A percentile compares a stretch with the other conserved stretches of the same genome.
Evolutionary conservation across 345 rosid species (phyloP).

Genomic region (Arabis hirsuta): DNA sequence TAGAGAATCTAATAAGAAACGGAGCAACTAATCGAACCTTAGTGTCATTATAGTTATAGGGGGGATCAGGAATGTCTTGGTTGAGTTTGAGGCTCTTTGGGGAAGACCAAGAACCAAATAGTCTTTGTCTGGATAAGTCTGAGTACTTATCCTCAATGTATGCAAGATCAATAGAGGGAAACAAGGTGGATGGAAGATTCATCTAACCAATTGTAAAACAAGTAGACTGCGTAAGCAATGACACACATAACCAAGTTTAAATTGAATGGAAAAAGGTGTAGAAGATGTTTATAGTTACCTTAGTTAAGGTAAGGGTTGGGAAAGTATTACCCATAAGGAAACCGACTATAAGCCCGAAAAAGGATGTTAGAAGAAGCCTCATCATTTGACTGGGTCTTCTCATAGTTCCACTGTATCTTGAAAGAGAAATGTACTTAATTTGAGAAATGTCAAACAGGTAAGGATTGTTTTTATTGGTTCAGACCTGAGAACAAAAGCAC

Average conservation of each 20-base stretch:
- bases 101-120: slow-evolving; percentile 75
- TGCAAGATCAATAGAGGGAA: slow-evolving; percentile 83
- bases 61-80: slow-evolving; percentile 38
- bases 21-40: slow-evolving; percentile 51
- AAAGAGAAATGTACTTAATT: slow-evolving; percentile 14
- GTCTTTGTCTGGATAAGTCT: slow-evolving; percentile 70
- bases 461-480: neutral
- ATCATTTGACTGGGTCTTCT: slow-evolving; percentile 71
- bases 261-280: neutral
- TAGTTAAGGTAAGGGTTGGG: slow-evolving; percentile 76
- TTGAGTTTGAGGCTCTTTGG: slow-evolving; percentile 47
- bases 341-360: slow-evolving; percentile 75
- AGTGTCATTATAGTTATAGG: slow-evolving; percentile 46
- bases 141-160: slow-evolving; percentile 82
- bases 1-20: neutral
- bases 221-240: slow-evolving; percentile 8
- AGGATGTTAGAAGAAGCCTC: slow-evolving; percentile 73
- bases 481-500: neutral
- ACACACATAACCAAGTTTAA: neutral
- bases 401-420: slow-evolving; percentile 49
- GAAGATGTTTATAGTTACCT: slow-evolving; percentile 46
- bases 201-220: slow-evolving; percentile 57
- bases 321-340: slow-evolving; percentile 80
- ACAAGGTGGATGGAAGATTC: slow-evolving; percentile 79
- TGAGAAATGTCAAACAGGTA: slow-evolving; percentile 4